These are phyloP conservation scores for Schizosaccharomyces osmophilus DNA, from an alignment of 805 yeast genomes.

Conservation along the genomic window DNA sequence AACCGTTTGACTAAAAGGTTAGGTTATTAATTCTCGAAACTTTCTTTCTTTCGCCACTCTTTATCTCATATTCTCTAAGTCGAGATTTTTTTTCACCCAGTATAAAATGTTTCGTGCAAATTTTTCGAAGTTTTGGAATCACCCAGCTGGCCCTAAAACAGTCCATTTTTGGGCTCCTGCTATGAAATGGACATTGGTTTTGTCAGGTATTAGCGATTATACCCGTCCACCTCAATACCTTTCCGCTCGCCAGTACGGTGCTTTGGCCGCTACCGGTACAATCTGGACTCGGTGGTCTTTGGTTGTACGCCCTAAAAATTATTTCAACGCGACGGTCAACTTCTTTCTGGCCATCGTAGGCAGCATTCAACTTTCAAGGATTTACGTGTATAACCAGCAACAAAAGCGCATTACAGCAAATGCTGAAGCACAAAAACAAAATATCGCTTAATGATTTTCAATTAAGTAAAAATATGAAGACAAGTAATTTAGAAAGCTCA, in stretches of 20 bases:
- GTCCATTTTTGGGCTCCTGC: constrained; percentile 86
- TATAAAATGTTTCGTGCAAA: background rate
- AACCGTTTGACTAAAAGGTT: too few species aligned
- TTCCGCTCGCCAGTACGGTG: constrained; percentile 64
- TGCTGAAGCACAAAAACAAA: too few species aligned
- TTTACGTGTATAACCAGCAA: constrained; percentile 13
- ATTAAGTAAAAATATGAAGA: too few species aligned
- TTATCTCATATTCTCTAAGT: background rate
- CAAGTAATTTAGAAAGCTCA: too few species aligned
- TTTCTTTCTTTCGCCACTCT: background rate
- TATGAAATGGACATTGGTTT: constrained; percentile 63
- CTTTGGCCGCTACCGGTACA: constrained; percentile 71
- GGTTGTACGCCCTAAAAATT: constrained; percentile 70
- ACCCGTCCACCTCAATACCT: constrained; percentile 78
- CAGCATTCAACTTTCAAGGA: constrained; percentile 54
- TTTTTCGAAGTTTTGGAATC: constrained; percentile 2
- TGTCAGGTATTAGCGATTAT: constrained; percentile 75
- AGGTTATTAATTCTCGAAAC: too few species aligned
- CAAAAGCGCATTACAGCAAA: background rate
- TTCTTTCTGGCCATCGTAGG: constrained; percentile 84
- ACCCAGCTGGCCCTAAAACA: constrained; percentile 69
- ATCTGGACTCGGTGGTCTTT: constrained; percentile 98
- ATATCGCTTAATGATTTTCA: too few species aligned
- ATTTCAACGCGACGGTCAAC: constrained; percentile 60
- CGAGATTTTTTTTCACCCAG: background rate